Evolutionary conservation across 371 early-diverging fungal species (phyloP).

Genomic region (Syncephalastrum monosporum): DNA sequence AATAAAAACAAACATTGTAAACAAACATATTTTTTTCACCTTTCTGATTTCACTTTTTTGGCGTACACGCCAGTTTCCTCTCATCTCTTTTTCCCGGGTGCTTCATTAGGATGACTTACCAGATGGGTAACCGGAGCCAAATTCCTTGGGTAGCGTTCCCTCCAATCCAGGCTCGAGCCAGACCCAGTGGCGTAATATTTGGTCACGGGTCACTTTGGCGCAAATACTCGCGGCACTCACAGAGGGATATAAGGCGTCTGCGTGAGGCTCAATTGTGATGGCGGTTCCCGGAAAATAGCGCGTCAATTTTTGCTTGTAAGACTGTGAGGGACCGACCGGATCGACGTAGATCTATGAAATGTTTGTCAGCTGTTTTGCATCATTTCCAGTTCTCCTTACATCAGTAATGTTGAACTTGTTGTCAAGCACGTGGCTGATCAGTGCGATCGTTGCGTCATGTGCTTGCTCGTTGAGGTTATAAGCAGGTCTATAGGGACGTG

Average conservation of each 20-base stretch:
- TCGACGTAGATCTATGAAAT: slow-evolving; percentile 86
- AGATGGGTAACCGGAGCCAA: slow-evolving; percentile 98
- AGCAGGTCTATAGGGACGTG: slow-evolving; percentile 56
- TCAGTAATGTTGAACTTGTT: slow-evolving; percentile 71
- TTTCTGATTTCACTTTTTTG: not conserved
- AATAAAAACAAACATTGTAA: slow-evolving; percentile 5
- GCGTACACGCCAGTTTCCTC: not conserved
- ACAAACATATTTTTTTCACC: not conserved
- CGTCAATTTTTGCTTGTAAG: slow-evolving; percentile 80
- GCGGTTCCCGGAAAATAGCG: slow-evolving; percentile 71
- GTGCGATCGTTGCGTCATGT: slow-evolving; percentile 87
- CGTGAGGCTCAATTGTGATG: slow-evolving; percentile 93
- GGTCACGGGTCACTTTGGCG: slow-evolving; percentile 98
- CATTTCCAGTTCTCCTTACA: slow-evolving; percentile 34
- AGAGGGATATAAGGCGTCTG: slow-evolving; percentile 93
- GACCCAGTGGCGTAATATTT: slow-evolving; percentile 75
- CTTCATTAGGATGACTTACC: slow-evolving; percentile 32
- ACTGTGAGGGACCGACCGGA: slow-evolving; percentile 93
- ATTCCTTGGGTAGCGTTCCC: slow-evolving; percentile 47
- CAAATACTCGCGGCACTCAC: slow-evolving; percentile 99
- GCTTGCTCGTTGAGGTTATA: slow-evolving; percentile 96
- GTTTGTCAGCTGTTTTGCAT: not conserved
- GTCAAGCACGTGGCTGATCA: slow-evolving; percentile 69
- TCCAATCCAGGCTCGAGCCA: slow-evolving; percentile 69
- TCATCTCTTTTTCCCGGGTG: not conserved